Evolutionary conservation across 2,329 filamentous ascomycete genomes (phyloP).

Genomic region (Botrytis sinoallii): DNA sequence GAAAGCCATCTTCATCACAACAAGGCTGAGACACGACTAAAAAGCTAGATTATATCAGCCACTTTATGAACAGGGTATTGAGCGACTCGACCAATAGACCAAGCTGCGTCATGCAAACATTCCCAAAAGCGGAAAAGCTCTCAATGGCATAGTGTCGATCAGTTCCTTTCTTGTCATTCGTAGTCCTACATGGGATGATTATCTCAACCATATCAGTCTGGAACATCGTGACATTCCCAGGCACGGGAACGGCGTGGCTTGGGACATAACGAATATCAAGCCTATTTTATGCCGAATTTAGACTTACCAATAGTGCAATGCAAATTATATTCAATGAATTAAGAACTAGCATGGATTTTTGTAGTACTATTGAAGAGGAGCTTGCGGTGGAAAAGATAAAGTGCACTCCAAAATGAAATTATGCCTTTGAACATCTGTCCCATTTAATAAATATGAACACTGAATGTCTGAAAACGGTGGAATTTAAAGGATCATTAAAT

Average conservation of each 20-base stretch:
- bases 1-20: conserved; percentile 3
- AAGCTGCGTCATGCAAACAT: neutral
- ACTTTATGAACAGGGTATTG: neutral
- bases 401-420: neutral
- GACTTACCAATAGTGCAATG: neutral
- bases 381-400: neutral
- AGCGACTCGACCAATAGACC: neutral
- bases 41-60: neutral
- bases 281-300: neutral
- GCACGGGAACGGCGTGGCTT: neutral
- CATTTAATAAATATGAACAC: neutral
- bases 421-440: neutral
- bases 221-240: neutral
- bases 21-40: conserved; percentile 10
- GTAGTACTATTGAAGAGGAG: neutral
- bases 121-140: neutral
- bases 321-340: neutral
- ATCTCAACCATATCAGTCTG: neutral
- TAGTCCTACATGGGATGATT: neutral
- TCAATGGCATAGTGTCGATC: neutral
- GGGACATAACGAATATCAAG: neutral
- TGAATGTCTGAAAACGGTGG: neutral
- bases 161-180: neutral
- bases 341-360: neutral
- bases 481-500: neutral